A percentile compares a stretch with the other conserved stretches of the same genome.
These are phyloP conservation scores for Trichophyton schoenleinii DNA, from an alignment of 2,329 filamentous ascomycete species.

Conservation along the genomic window DNA sequence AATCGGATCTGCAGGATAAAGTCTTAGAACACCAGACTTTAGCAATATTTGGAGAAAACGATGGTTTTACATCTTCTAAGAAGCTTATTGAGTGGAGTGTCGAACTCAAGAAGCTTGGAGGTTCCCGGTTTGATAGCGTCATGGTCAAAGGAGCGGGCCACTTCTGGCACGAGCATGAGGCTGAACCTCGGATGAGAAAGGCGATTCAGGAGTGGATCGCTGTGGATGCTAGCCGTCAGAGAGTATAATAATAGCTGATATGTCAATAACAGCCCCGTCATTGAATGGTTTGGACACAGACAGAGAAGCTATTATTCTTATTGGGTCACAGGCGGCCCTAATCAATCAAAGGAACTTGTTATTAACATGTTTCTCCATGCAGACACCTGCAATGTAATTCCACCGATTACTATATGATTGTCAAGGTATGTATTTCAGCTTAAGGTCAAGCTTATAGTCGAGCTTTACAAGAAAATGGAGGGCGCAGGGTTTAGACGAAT, in stretches of 20 bases:
- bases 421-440: no score
- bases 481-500: no score
- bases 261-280: no score
- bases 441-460: no score
- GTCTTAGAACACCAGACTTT: slow-evolving; percentile 46
- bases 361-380: no score
- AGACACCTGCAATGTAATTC: no score
- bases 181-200: slow-evolving; percentile 29
- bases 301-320: no score
- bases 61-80: slow-evolving; percentile 56
- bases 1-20: slow-evolving; percentile 43
- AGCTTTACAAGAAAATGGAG: no score
- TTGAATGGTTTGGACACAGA: no score
- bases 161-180: slow-evolving; percentile 50
- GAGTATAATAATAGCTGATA: neutral
- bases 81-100: slow-evolving; percentile 56
- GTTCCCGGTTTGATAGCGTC: slow-evolving; percentile 36
- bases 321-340: no score
- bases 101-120: slow-evolving; percentile 35
- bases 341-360: no score
- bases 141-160: slow-evolving; percentile 47
- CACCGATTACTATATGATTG: no score
- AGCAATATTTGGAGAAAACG: slow-evolving; percentile 60
- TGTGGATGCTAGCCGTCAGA: neutral
- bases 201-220: slow-evolving; percentile 31